phyloP scores from a whole-genome alignment of 768 basidiomycete genomes.

The Hortiboletus flavorubellus region DNA sequence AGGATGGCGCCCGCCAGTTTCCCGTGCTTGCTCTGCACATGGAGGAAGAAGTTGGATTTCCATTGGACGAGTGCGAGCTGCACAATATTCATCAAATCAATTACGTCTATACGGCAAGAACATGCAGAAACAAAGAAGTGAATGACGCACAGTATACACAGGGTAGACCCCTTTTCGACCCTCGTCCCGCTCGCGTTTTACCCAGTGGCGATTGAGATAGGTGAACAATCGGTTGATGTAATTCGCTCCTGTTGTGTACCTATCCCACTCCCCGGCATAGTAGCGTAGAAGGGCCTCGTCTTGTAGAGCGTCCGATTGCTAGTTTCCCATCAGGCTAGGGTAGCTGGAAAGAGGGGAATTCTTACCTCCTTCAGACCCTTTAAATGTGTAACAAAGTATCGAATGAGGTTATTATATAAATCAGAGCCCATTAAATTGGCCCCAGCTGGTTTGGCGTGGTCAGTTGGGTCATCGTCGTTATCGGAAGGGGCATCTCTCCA shows the following conservation, averaged over 20 bases:
- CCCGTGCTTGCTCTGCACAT: slow-evolving; percentile 75
- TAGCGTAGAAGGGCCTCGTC: slow-evolving; percentile 88
- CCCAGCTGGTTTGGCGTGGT: slow-evolving; percentile 53
- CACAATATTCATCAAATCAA: neutral
- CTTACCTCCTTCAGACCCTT: slow-evolving; percentile 59
- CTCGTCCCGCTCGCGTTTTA: slow-evolving; percentile 96
- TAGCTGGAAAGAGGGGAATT: slow-evolving; percentile 21
- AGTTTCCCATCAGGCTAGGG: slow-evolving; percentile 14
- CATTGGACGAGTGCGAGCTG: slow-evolving; percentile 95
- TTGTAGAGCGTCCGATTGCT: slow-evolving; percentile 78
- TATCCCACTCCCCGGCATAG: slow-evolving; percentile 91
- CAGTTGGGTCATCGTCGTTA: slow-evolving; percentile 19
- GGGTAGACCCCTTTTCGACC: slow-evolving; percentile 93
- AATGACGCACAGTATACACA: slow-evolving; percentile 81
- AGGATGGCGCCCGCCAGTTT: slow-evolving; percentile 88
- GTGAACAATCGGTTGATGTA: slow-evolving; percentile 98
- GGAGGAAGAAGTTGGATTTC: slow-evolving; percentile 87
- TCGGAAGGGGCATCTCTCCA: slow-evolving; percentile 24
- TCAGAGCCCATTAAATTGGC: slow-evolving; percentile 97
- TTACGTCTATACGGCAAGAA: neutral
- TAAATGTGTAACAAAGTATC: slow-evolving; percentile 85
- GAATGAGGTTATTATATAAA: slow-evolving; percentile 91
- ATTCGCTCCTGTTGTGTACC: slow-evolving; percentile 95
- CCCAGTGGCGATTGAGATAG: slow-evolving; percentile 99
- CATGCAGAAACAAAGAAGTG: neutral